Evolutionary conservation across 208 protist genomes (phyloP).

Genomic region (Strigomonas galati): DNA sequence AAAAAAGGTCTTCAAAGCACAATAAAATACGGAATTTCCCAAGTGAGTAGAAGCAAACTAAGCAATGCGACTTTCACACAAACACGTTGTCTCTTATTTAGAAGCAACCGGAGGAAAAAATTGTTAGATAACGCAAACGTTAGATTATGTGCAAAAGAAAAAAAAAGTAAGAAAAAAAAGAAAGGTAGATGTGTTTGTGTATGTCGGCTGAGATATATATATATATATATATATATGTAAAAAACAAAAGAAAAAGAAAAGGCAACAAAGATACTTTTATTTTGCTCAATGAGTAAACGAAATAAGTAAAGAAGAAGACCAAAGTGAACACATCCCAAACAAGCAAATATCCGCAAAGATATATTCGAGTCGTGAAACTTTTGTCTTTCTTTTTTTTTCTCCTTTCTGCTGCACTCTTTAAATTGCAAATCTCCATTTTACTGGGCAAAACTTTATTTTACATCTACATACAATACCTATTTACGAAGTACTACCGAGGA

Average conservation of each 20-base stretch:
- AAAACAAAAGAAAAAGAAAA: slow-evolving; percentile 2
- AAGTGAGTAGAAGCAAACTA: too few relatives aligned
- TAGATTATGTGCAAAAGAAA: slow-evolving; percentile 3
- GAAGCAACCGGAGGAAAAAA: not conserved
- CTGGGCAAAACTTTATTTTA: too few relatives aligned
- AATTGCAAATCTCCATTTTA: too few relatives aligned
- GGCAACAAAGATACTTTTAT: not conserved
- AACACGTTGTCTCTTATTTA: not conserved
- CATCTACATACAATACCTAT: too few relatives aligned
- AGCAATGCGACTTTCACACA: not conserved
- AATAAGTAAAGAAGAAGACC: not conserved
- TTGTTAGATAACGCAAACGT: too few relatives aligned
- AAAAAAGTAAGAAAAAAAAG: not conserved
- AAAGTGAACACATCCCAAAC: too few relatives aligned
- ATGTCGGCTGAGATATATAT: not conserved
- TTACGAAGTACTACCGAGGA: too few relatives aligned
- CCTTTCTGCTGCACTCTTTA: too few relatives aligned
- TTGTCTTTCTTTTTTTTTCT: too few relatives aligned
- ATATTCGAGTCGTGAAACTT: too few relatives aligned
- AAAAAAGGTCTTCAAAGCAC: not conserved
- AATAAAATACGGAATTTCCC: not conserved
- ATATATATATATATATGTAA: not conserved
- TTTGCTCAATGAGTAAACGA: not conserved
- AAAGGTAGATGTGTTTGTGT: not conserved
- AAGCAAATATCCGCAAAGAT: too few relatives aligned